Evolutionary conservation across 2,329 filamentous ascomycete species (phyloP).

Genomic region (Penicillium sp.): DNA sequence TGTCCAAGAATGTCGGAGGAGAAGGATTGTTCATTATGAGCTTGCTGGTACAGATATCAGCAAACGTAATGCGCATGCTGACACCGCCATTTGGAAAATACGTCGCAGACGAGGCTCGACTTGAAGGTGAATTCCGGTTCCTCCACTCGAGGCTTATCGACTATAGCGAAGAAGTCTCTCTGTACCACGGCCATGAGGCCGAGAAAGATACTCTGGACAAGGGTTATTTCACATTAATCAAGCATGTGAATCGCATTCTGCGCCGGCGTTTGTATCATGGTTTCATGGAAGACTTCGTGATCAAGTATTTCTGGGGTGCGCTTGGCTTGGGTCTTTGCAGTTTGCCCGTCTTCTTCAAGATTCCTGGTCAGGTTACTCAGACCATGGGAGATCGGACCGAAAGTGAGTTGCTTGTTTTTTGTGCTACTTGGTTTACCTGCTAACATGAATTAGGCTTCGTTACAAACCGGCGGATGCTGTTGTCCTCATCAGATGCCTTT

Average conservation of each 20-base stretch:
- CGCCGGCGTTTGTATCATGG: slow-evolving; percentile 91
- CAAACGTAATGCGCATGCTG: slow-evolving; percentile 88
- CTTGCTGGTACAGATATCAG: slow-evolving; percentile 88
- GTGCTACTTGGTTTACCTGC: neutral
- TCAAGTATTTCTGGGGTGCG: slow-evolving; percentile 99
- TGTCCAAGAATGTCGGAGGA: slow-evolving; percentile 93
- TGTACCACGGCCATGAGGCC: slow-evolving; percentile 89
- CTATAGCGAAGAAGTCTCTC: slow-evolving; percentile 90
- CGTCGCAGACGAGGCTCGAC: slow-evolving; percentile 89
- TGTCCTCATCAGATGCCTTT: slow-evolving; percentile 94
- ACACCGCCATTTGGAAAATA: slow-evolving; percentile 98
- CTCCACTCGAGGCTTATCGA: slow-evolving; percentile 94
- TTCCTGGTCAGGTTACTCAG: slow-evolving; percentile 70
- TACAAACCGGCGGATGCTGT: slow-evolving; percentile 88
- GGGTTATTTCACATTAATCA: slow-evolving; percentile 98
- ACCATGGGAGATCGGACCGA: slow-evolving; percentile 63
- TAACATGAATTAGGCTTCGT: slow-evolving; percentile 69
- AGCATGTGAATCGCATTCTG: slow-evolving; percentile 96
- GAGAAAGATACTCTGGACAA: slow-evolving; percentile 98
- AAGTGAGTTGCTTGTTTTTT: slow-evolving; percentile 49
- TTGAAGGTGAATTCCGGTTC: slow-evolving; percentile 96
- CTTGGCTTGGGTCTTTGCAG: slow-evolving; percentile 90
- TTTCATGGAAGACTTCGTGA: slow-evolving; percentile 99
- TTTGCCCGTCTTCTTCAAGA: slow-evolving; percentile 92
- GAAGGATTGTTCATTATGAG: slow-evolving; percentile 97